Evolutionary conservation across 352 stramenopile genomes (phyloP).

Genomic region (Halophytophthora polymorphica): DNA sequence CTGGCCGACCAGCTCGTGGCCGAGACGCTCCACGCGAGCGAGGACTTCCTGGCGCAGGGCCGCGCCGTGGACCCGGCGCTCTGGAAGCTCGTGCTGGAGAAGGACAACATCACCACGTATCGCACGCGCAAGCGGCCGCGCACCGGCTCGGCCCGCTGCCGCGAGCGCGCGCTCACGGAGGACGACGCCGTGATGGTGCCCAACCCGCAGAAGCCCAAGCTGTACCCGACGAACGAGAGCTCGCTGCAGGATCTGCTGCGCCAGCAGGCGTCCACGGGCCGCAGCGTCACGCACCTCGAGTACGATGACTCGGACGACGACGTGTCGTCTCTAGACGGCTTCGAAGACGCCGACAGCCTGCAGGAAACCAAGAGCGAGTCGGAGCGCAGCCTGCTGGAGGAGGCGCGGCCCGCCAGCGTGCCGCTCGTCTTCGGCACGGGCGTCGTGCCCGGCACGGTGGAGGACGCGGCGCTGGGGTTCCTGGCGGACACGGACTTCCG

Average conservation of each 20-base stretch:
- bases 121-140: conserved; percentile 18
- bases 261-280: conserved; percentile 10
- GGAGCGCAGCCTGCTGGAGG: conserved; percentile 20
- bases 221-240: conserved; percentile 14
- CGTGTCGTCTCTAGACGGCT: conserved; percentile 6
- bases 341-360: conserved; percentile 2
- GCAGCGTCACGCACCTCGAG: conserved; percentile 12
- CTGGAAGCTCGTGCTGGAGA: conserved; percentile 45
- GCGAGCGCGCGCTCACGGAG: conserved; percentile 17
- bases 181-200: conserved; percentile 20
- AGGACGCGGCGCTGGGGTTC: conserved; percentile 34
- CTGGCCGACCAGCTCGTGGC: conserved; percentile 49
- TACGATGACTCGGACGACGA: conserved; percentile 10
- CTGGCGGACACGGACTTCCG: conserved; percentile 27
- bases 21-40: conserved; percentile 44
- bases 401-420: conserved; percentile 12
- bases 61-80: conserved; percentile 24
- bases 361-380: conserved; percentile 7
- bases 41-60: conserved; percentile 35
- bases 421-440: conserved; percentile 26
- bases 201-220: conserved; percentile 19
- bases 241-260: conserved; percentile 2
- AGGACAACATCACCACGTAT: conserved; percentile 40
- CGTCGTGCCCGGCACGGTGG: conserved; percentile 27
- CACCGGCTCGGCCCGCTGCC: conserved; percentile 10